Conservation (phyloP, 2,329 filamentous ascomycete species). For the Hypoxylon sp. region DNA sequence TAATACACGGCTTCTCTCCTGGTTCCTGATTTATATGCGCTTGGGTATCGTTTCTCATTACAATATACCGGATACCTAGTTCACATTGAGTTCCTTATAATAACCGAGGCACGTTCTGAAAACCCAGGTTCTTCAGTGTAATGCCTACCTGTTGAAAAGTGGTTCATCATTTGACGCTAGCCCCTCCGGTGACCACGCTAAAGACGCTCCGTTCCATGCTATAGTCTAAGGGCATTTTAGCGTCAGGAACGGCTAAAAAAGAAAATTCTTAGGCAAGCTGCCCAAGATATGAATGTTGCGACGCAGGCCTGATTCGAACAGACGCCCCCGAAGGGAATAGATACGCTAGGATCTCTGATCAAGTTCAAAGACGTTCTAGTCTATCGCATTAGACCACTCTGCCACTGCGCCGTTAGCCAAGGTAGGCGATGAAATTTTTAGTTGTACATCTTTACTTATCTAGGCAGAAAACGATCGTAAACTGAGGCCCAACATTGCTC, state of each 20-base stretch:
- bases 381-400: constrained; percentile 7
- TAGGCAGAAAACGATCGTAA: background rate
- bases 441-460: background rate
- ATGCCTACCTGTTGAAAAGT: too few species aligned
- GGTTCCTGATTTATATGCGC: too few species aligned
- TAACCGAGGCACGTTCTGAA: too few species aligned
- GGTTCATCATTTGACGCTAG: background rate
- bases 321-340: constrained; percentile 6
- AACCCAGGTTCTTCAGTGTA: background rate
- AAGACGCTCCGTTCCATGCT: background rate
- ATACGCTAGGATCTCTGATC: background rate
- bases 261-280: background rate
- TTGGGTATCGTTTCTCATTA: too few species aligned
- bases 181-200: background rate
- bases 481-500: too few species aligned
- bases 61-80: too few species aligned
- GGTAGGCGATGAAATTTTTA: background rate
- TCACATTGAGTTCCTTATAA: too few species aligned
- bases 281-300: background rate
- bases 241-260: background rate
- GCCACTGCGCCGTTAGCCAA: constrained; percentile 1
- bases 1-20: too few species aligned
- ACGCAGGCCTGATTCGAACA: constrained; percentile 5
- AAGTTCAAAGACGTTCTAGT: constrained; percentile 1
- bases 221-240: background rate